Evolutionary conservation across 2,329 filamentous ascomycete species (phyloP), one percentile per base, ranked within the genome.

Genomic region (Cladophialophora carrionii): DNA sequence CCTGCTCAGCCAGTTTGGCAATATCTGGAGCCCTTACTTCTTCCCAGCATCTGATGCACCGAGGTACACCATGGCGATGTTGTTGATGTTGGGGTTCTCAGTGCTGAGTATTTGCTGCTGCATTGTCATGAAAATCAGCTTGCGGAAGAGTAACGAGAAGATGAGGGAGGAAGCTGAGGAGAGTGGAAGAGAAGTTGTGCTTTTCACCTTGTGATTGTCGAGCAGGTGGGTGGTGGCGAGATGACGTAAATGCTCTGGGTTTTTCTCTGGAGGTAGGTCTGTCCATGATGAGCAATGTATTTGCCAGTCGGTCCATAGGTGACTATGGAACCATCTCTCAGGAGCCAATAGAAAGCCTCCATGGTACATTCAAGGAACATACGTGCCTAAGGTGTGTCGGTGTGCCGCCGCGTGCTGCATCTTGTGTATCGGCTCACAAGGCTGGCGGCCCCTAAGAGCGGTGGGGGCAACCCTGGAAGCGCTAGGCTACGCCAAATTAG

Each of bases 1-100:
- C 22, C 22, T 63, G 2, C 68, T 79, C 80, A 1, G 73, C 84
- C 20, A 82, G 81, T 29, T 77, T 1, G 80, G 80, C 43, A 79
- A 77, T 64, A 84, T 85, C 69, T 84, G 80, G 77, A 81, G 79
- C 0, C 77, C 80, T 0, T 83, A 78, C 57, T 52, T 63, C 41
- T 57, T 57, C 22, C 52, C 52, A 12, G 31, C 48, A 22, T 37
- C 58, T 26, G 58, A 61, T 43, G 58, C 48, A 20, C 58, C 58
- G 17, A 29, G 58, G 14, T 61, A 61, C n/a, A 10, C 26, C 12
- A 61, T 61, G 49, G 49, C 49, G 8, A 51, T 60, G 41, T 24
- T 60, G 46, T 32, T 60, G 57, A 60, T 60, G 43, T 2, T 48
- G 5, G 43, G 48, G 20, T 51, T 51, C 22, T 51, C 48, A 20